Base-by-base conservation (phyloP, 192 early-diverging fungal species). In the Chytriomyces sp. region DNA sequence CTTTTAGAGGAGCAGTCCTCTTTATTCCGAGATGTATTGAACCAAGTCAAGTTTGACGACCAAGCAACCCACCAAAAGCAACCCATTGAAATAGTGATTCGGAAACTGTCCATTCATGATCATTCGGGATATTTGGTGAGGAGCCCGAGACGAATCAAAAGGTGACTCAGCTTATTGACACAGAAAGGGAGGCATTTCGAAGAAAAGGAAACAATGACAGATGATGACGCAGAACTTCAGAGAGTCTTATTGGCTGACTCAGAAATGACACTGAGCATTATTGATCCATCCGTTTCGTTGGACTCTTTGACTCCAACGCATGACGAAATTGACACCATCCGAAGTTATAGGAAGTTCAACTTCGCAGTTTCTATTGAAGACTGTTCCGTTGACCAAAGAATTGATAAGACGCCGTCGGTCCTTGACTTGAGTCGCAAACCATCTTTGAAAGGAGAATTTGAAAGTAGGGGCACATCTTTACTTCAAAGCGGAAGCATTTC, bases 1-100 rank as follows among this genome's bases (percentile, higher is more conserved):
- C 19, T 49, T n/a, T 52, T 77, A 12, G 79, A 80, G 53, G 79
- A 80, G 56, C 60, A 80, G 49, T 74, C 67, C 19, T 19, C 69
- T 14, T 68, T 80, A 28, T 62, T 80, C 30, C 73, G 70, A 49
- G 79, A 80, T 40, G 53, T 80, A 4, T 59, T 80, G 19, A 33
- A 49, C 5, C 75, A 77, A 38, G 12, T 39, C 39, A 70, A 41
- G 25, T 19, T 32, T 1, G 25, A 39, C 19, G 49, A 39, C 34
- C n/a, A 22, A 28, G 37, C 6, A 6, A 14, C 19, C 10, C 36
- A 44, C 8, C 14, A 17, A 25, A 49, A n/a, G 2, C 25, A 64
- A 28, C 62, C 62, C 22, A 57, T 69, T 69, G 66, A 69, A 59
- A 53, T 69, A 17, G 38, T 31, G 32, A 37, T 69, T 7, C 49